Percentiles rank a stretch among this genome's conserved stretches.
phyloP scores from a whole-genome alignment of 345 rosid genomes.

The Melastoma malabathricum region DNA sequence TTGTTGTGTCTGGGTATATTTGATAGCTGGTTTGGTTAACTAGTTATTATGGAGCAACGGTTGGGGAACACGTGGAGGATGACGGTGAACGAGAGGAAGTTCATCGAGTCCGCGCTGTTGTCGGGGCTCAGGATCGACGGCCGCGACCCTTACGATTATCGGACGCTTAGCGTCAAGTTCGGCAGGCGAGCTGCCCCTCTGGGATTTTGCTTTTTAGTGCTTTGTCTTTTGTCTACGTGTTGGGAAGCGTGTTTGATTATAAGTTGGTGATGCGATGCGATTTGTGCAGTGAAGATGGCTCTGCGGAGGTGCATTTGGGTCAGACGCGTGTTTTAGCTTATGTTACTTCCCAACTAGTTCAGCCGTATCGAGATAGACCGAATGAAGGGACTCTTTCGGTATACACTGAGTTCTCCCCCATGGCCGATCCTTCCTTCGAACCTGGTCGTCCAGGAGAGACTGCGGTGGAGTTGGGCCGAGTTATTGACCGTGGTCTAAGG shows the following conservation, averaged over 20 bases:
- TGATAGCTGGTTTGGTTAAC: too few species aligned
- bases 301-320: constrained; percentile 91
- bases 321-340: constrained; percentile 86
- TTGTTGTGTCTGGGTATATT: too few species aligned
- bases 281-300: constrained; percentile 74
- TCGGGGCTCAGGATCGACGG: constrained; percentile 84
- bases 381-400: constrained; percentile 75
- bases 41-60: constrained; percentile 47
- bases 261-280: neutral
- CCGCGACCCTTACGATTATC: constrained; percentile 68
- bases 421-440: constrained; percentile 96
- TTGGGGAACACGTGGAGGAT: constrained; percentile 64
- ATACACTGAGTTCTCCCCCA: constrained; percentile 83
- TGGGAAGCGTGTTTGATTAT: neutral
- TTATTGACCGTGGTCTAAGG: constrained; percentile 92
- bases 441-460: constrained; percentile 86
- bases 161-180: constrained; percentile 64
- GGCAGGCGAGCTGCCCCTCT: constrained; percentile 43
- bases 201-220: neutral
- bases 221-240: neutral
- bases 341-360: constrained; percentile 72
- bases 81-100: constrained; percentile 74
- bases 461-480: constrained; percentile 81
- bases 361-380: constrained; percentile 83
- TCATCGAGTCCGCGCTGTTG: constrained; percentile 64